A percentile compares a stretch with the other conserved stretches of the same genome.
Evolutionary conservation across 768 basidiomycete species (phyloP).

Genomic region (Plicaturopsis crispa): DNA sequence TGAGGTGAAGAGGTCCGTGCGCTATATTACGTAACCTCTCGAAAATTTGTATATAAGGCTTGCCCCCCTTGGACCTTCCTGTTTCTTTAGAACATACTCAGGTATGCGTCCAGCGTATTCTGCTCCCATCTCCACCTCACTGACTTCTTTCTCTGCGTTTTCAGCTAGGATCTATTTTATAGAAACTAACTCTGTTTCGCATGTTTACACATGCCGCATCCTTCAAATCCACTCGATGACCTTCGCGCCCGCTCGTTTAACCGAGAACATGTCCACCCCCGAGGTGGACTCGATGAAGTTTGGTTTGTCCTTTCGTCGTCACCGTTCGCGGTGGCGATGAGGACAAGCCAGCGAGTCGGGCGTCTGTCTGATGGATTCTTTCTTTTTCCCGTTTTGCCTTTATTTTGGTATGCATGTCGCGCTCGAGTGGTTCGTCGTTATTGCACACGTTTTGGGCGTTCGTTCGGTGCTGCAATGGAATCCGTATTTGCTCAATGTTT

Average conservation of each 20-base stretch:
- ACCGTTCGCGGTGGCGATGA: constrained; percentile 16
- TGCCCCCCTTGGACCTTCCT: too few species aligned
- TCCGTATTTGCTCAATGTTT: too few species aligned
- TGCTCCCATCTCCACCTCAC: too few species aligned
- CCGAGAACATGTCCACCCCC: constrained; percentile 27
- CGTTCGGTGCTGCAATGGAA: too few species aligned
- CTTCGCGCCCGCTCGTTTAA: constrained; percentile 25
- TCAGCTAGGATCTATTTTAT: constrained; percentile 28
- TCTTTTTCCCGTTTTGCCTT: not conserved
- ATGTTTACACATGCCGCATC: constrained; percentile 36
- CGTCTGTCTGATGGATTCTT: constrained; percentile 32
- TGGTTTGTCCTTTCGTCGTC: constrained; percentile 15
- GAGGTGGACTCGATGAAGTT: constrained; percentile 28
- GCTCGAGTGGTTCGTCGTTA: too few species aligned
- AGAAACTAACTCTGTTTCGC: constrained; percentile 38
- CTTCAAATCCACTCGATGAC: constrained; percentile 34
- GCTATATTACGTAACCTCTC: too few species aligned
- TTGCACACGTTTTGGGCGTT: too few species aligned
- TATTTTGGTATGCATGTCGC: too few species aligned
- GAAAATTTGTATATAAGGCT: too few species aligned
- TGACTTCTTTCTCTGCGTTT: not conserved
- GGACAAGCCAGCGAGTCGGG: constrained; percentile 27
- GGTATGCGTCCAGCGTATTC: too few species aligned
- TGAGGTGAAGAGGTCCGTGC: too few species aligned
- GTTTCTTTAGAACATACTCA: constrained; percentile 35